These are phyloP conservation scores for Colletotrichum cuscutae DNA, from an alignment of 2,329 filamentous ascomycete species.

Conservation along the genomic window DNA sequence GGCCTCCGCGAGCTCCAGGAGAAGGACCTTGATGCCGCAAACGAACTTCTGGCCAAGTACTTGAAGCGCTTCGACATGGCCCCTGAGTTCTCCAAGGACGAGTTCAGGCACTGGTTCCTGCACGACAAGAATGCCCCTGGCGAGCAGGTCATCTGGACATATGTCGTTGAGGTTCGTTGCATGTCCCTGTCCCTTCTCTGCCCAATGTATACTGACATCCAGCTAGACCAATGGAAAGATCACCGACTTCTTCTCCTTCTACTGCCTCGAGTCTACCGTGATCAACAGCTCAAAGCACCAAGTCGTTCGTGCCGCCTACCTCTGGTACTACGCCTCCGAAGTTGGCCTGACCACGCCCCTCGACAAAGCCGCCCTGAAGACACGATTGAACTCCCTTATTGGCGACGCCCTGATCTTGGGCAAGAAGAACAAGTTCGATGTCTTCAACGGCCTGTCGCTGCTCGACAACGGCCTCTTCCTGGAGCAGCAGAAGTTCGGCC, in stretches of 20 bases:
- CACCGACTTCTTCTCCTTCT: constrained; percentile 98
- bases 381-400: constrained; percentile 82
- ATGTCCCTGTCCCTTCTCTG: not conserved
- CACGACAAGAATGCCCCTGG: constrained; percentile 71
- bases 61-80: constrained; percentile 84
- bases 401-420: constrained; percentile 89
- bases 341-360: constrained; percentile 71
- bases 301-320: constrained; percentile 88
- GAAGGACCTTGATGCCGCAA: constrained; percentile 81
- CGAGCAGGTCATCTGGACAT: constrained; percentile 92
- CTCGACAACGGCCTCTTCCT: constrained; percentile 96
- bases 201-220: constrained; percentile 29
- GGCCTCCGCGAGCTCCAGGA: constrained; percentile 84
- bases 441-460: constrained; percentile 94
- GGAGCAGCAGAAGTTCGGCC: constrained; percentile 92
- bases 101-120: constrained; percentile 89
- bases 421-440: constrained; percentile 87
- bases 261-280: constrained; percentile 91
- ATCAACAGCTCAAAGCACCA: constrained; percentile 84
- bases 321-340: constrained; percentile 96
- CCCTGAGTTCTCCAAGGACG: constrained; percentile 81
- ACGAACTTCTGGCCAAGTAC: constrained; percentile 80
- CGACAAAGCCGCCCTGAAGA: constrained; percentile 72
- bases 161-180: constrained; percentile 78
- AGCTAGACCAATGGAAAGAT: constrained; percentile 74